These are phyloP conservation scores for Colletotrichum somersetense DNA, from an alignment of 2,329 filamentous ascomycete genomes.

Conservation along the genomic window DNA sequence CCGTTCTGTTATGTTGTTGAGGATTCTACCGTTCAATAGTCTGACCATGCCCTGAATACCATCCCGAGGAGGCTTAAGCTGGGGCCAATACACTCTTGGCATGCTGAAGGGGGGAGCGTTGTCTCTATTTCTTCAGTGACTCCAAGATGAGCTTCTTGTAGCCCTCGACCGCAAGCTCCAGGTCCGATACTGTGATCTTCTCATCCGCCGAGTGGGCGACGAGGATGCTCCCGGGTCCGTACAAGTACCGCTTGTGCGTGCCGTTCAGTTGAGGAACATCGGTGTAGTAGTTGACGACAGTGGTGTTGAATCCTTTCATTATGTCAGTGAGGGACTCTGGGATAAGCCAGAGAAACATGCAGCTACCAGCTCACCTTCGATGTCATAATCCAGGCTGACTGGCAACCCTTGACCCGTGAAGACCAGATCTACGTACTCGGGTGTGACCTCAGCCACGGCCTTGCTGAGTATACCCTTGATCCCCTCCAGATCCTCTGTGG, in stretches of 20 bases:
- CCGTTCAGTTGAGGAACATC: slow-evolving; percentile 85
- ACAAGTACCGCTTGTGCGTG: slow-evolving; percentile 74
- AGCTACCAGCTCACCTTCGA: slow-evolving; percentile 69
- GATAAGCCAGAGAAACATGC: neutral
- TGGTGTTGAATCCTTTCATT: slow-evolving; percentile 76
- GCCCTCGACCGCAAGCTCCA: slow-evolving; percentile 82
- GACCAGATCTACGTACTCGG: slow-evolving; percentile 71
- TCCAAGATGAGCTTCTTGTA: slow-evolving; percentile 79
- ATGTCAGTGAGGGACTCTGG: slow-evolving; percentile 28
- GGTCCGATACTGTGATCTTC: slow-evolving; percentile 78
- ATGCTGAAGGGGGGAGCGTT: neutral
- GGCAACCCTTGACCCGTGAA: slow-evolving; percentile 79
- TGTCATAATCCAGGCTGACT: slow-evolving; percentile 82
- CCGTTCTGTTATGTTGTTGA: neutral
- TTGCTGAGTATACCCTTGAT: slow-evolving; percentile 67
- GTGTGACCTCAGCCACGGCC: slow-evolving; percentile 65
- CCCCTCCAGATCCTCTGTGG: slow-evolving; percentile 74
- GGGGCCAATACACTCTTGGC: neutral
- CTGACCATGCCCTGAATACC: too few species aligned
- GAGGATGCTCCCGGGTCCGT: slow-evolving; percentile 80
- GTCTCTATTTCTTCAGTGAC: slow-evolving; percentile 51
- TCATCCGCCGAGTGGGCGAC: slow-evolving; percentile 91
- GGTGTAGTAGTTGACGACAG: slow-evolving; percentile 92
- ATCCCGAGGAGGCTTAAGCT: neutral
- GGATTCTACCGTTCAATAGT: too few species aligned